Conservation (phyloP, 2,329 filamentous ascomycete genomes). For the Phialophora expanda region DNA sequence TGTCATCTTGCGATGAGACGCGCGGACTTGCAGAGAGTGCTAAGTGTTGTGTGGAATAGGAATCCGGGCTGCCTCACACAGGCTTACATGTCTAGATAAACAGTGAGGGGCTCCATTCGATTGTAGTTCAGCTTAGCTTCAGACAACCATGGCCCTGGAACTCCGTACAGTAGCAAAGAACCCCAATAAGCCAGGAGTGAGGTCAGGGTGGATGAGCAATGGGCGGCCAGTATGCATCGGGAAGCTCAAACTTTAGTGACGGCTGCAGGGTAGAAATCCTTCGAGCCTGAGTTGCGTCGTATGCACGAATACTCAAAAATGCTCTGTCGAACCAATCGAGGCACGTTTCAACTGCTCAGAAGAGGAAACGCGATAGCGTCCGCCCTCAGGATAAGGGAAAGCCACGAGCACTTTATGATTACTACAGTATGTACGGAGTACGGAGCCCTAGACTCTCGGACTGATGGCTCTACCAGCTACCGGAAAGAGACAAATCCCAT, state of each 20-base stretch:
- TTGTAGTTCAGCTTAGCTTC: constrained; percentile 1
- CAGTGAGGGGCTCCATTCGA: neutral
- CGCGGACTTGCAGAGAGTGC: neutral
- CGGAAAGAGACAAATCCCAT: constrained; percentile 8
- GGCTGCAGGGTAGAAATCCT: neutral
- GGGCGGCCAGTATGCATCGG: neutral
- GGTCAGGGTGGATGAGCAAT: neutral
- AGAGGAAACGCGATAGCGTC: neutral
- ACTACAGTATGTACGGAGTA: no score
- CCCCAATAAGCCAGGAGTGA: neutral
- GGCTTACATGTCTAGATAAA: neutral
- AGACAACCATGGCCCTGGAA: neutral
- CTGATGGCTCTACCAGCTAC: constrained; percentile 1
- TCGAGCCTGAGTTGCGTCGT: no score
- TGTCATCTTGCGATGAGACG: constrained; percentile 22
- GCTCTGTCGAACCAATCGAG: neutral
- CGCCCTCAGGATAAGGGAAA: neutral
- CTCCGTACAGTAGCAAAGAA: neutral
- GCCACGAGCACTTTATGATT: neutral
- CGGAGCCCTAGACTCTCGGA: constrained; percentile 2
- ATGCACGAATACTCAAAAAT: neutral
- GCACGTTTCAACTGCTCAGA: neutral
- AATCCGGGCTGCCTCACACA: neutral
- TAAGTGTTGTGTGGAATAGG: constrained; percentile 2
- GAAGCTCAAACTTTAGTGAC: neutral